phyloP scores from a whole-genome alignment of 2,329 filamentous ascomycete genomes.

The Pestalotiopsis sp. region DNA sequence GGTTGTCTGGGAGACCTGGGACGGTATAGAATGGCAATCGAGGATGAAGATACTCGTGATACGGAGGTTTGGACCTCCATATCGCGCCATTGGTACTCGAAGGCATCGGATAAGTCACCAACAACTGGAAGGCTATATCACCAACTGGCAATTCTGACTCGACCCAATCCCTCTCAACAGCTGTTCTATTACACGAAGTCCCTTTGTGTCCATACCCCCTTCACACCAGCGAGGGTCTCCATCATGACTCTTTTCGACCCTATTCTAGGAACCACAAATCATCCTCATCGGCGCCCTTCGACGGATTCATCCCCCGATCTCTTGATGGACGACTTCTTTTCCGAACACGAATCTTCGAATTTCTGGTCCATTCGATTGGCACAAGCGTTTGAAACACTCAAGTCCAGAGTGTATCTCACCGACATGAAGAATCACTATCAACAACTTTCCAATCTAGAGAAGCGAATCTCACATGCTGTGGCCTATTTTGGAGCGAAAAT shows the following conservation, averaged over 20 bases:
- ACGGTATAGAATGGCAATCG: constrained; percentile 67
- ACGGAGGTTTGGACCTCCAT: constrained; percentile 82
- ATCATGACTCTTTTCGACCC: constrained; percentile 71
- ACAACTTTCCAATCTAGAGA: no score
- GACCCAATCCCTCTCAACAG: constrained; percentile 70
- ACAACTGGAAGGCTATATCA: constrained; percentile 81
- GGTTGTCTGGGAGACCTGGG: constrained; percentile 88
- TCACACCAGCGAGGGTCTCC: constrained; percentile 66
- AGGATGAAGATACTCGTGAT: constrained; percentile 76
- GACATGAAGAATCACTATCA: no score
- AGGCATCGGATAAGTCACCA: constrained; percentile 76
- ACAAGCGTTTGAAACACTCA: no score
- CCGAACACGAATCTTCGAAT: no score
- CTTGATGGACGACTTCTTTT: no score
- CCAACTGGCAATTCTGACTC: constrained; percentile 78
- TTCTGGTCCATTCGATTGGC: no score
- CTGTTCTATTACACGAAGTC: constrained; percentile 73
- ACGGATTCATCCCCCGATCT: no score
- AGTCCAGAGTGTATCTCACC: no score
- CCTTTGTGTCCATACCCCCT: constrained; percentile 68
- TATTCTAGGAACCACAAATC: constrained; percentile 37
- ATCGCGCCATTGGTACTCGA: constrained; percentile 80
- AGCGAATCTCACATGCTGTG: no score
- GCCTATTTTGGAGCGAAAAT: no score
- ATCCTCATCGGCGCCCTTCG: no score